Evolutionary conservation across 2,329 filamentous ascomycete genomes (phyloP), one percentile per base, ranked within the genome.

Genomic region (Cladosporium sp.): DNA sequence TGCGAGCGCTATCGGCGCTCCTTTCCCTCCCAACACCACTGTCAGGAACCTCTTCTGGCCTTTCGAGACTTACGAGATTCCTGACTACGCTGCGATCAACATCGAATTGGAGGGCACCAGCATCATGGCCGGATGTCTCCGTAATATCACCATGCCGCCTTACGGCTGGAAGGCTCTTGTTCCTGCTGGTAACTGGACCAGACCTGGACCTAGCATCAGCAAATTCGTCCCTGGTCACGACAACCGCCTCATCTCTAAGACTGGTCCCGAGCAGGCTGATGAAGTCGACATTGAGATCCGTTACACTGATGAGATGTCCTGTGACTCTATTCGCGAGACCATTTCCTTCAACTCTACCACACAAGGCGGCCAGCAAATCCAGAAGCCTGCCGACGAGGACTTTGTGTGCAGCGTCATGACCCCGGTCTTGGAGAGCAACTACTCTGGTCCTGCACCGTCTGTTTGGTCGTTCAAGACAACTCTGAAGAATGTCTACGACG

Each of bases 21-120:
- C 87, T 0, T 90, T 86, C 65, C 77, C 80, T 14, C 73, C 76
- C 2, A 83, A 81, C 14, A 84, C 81, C 1, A 84, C 80, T 0
- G 86, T 90, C 67, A 86, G 84, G 72, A 89, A 88, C 70, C 72
- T 90, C 14, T 88, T 90, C 73, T 85, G 84, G 71, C 86, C 87
- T 0, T 87, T 85, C 69, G 85, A 87, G 28, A 81, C 86, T 67
- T 78, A 83, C 65, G 81, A 76, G 0, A 76, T 89, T n/a, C 78
- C 79, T 58, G 72, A 75, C 1, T 83, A 85, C 1, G 73, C 78
- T 1, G 74, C 79, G 5, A 77, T 77, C 33, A 80, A 80, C 14
- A 78, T 85, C 52, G 61, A 63, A 18, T 18, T 63, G 23, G 81
- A 82, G 64, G 79, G 79, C 2, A 82, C 82, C 0, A 77, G 72